A percentile compares a stretch with the other conserved stretches of the same genome.
These are phyloP conservation scores for Fusarium nelsonii DNA, from an alignment of 2,329 filamentous ascomycete genomes.

Conservation along the genomic window DNA sequence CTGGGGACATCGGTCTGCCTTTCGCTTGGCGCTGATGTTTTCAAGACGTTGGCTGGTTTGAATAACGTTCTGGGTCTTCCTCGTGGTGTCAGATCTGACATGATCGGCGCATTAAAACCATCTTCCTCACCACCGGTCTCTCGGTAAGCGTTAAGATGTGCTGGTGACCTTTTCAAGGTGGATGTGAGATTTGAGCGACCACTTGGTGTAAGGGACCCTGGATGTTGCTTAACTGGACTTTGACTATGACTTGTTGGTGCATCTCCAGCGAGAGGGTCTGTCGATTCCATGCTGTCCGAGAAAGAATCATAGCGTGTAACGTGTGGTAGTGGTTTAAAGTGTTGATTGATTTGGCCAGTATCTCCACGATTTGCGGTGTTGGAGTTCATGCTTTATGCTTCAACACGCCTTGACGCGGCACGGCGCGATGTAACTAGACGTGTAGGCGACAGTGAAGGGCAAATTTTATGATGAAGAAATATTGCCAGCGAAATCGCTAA, in stretches of 20 bases:
- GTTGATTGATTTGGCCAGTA: not conserved
- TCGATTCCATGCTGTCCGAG: slow-evolving; percentile 33
- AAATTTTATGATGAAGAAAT: not conserved
- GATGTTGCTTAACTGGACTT: slow-evolving; percentile 12
- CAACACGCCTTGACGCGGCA: slow-evolving; percentile 8
- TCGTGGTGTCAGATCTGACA: slow-evolving; percentile 42
- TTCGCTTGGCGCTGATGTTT: slow-evolving; percentile 5
- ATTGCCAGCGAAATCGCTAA: accelerated
- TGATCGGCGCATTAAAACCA: slow-evolving; percentile 18
- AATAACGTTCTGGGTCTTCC: slow-evolving; percentile 20
- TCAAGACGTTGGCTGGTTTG: slow-evolving; percentile 4
- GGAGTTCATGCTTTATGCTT: slow-evolving; percentile 20
- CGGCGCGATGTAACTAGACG: slow-evolving; percentile 1
- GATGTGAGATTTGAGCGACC: slow-evolving; percentile 36
- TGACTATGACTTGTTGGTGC: slow-evolving; percentile 23
- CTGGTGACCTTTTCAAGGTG: slow-evolving; percentile 36
- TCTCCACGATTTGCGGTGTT: slow-evolving; percentile 3
- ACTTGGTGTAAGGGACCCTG: slow-evolving; percentile 3
- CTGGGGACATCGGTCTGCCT: slow-evolving; percentile 8
- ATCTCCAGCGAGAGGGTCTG: slow-evolving; percentile 38
- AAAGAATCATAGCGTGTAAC: slow-evolving; percentile 7
- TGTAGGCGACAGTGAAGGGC: not conserved
- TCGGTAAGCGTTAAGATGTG: not conserved
- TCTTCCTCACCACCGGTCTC: slow-evolving; percentile 17
- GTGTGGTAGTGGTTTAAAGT: not conserved